Conservation (phyloP, 768 basidiomycete species). For the Collybia nuda region DNA sequence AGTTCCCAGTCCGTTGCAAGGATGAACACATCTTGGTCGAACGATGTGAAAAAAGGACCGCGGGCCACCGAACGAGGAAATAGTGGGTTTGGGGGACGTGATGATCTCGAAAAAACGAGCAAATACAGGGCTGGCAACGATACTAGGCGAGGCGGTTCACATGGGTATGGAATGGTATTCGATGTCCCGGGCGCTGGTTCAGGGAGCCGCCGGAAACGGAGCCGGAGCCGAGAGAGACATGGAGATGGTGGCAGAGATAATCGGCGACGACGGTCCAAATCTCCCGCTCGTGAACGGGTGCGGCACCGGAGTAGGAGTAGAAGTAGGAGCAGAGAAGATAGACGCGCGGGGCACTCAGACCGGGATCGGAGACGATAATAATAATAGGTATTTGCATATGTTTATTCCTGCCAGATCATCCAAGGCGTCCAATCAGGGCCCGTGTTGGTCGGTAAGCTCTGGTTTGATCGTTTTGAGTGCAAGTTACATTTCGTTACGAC, state of each 20-base stretch:
- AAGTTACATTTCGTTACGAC: not conserved
- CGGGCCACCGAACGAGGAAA: constrained; percentile 26
- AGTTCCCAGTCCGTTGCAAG: constrained; percentile 95
- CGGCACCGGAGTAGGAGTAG: constrained; percentile 17
- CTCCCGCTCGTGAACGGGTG: constrained; percentile 24
- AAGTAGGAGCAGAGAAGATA: constrained; percentile 21
- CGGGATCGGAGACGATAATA: constrained; percentile 12
- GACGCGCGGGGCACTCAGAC: constrained; percentile 3
- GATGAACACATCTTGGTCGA: constrained; percentile 80
- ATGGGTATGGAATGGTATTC: constrained; percentile 80
- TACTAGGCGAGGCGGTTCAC: constrained; percentile 20
- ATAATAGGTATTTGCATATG: constrained; percentile 12
- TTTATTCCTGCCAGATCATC: constrained; percentile 7
- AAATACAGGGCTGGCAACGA: constrained; percentile 57
- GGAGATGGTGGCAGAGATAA: constrained; percentile 24
- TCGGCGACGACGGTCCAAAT: constrained; percentile 36
- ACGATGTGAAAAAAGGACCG: constrained; percentile 60
- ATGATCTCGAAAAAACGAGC: constrained; percentile 72
- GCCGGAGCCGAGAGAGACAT: constrained; percentile 48
- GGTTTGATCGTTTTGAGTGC: constrained; percentile 4
- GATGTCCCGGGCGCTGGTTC: constrained; percentile 52
- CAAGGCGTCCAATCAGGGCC: constrained; percentile 10
- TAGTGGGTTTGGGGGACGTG: constrained; percentile 66
- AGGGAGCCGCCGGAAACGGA: constrained; percentile 47
- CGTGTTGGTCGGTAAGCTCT: constrained; percentile 4